Evolutionary conservation across 805 yeast species (phyloP).

Genomic region (Wickerhamiella kurtzmanii): DNA sequence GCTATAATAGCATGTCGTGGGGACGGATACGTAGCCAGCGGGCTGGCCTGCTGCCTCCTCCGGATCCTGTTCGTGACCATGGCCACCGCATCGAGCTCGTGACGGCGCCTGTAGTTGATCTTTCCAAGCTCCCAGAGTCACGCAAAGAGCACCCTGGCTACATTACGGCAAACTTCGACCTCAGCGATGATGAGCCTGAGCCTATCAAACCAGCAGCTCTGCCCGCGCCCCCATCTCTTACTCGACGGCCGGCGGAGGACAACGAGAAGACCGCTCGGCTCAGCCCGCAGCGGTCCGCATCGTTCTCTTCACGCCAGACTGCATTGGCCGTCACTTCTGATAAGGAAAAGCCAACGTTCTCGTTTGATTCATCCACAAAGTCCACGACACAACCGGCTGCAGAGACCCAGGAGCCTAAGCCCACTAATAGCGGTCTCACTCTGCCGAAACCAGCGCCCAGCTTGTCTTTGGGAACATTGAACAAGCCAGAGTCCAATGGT

Average conservation of each 20-base stretch:
- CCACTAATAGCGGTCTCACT: background rate
- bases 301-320: background rate
- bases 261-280: conserved; percentile 1
- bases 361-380: conserved; percentile 7
- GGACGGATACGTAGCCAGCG: background rate
- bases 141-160: conserved; percentile 24
- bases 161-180: conserved; percentile 25
- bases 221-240: background rate
- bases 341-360: conserved; percentile 8
- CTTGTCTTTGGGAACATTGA: background rate
- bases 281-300: background rate
- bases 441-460: background rate
- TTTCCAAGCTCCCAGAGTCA: conserved; percentile 11
- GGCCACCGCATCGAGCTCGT: conserved; percentile 11
- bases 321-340: background rate
- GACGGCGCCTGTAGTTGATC: conserved; percentile 11
- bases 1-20: background rate
- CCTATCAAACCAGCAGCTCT: background rate
- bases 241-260: conserved; percentile 10
- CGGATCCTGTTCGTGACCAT: conserved; percentile 1
- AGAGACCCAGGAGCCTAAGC: conserved; percentile 3
- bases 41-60: background rate
- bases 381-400: conserved; percentile 1
- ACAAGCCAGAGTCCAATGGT: too few relatives aligned
- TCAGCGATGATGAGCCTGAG: conserved; percentile 20